Conservation (phyloP, 2,329 filamentous ascomycete genomes). For the Trichoderma asperellum region DNA sequence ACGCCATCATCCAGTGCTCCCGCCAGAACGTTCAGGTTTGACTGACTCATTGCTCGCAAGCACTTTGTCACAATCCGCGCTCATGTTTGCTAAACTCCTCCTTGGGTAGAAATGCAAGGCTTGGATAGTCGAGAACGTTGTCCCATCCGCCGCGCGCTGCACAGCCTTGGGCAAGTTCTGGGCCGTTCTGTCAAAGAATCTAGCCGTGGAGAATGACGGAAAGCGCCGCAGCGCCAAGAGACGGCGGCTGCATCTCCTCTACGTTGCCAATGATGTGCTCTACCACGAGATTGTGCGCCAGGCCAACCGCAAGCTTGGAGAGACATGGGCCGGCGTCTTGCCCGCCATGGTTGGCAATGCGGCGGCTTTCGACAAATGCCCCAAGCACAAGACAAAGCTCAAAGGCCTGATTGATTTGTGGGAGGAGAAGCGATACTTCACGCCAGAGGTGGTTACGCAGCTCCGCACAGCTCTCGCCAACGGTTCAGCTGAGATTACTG, state of each 20-base stretch:
- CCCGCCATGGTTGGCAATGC: constrained; percentile 64
- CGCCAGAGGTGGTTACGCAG: constrained; percentile 55
- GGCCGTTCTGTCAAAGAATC: constrained; percentile 62
- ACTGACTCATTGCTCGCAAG: constrained; percentile 52
- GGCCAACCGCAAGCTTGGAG: constrained; percentile 56
- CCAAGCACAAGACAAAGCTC: constrained; percentile 69
- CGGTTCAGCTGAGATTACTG: constrained; percentile 36
- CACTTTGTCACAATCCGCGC: constrained; percentile 12
- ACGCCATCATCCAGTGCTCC: constrained; percentile 71
- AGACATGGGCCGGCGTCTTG: constrained; percentile 61
- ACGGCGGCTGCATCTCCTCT: constrained; percentile 74
- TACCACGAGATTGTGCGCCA: constrained; percentile 66
- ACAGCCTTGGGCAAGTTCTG: constrained; percentile 76
- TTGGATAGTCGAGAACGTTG: constrained; percentile 77
- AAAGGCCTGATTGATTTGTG: constrained; percentile 69
- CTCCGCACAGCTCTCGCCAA: constrained; percentile 62
- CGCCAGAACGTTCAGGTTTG: constrained; percentile 88
- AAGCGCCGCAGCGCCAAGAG: constrained; percentile 62
- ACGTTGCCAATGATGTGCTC: constrained; percentile 77
- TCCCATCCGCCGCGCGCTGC: constrained; percentile 67
- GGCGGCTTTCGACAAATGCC: constrained; percentile 60
- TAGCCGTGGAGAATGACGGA: constrained; percentile 36
- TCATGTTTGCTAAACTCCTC: constrained; percentile 35
- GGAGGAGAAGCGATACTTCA: constrained; percentile 68
- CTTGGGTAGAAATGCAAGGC: constrained; percentile 77